Conservation (phyloP, 2,329 filamentous ascomycete species). For the Scytalidium lignicola region DNA sequence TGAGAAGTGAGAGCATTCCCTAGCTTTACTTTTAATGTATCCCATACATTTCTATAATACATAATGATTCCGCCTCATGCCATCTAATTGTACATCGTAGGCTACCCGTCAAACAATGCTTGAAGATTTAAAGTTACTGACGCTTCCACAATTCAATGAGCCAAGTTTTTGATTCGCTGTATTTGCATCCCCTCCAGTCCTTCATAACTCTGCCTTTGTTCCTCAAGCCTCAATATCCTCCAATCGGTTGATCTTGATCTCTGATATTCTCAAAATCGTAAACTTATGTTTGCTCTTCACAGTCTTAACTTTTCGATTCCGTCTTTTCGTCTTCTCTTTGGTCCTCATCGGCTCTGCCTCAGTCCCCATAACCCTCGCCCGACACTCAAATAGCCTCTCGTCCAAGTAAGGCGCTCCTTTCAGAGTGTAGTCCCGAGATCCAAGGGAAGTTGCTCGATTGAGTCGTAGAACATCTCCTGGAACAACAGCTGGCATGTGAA, state of each 20-base stretch:
- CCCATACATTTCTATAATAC: not conserved
- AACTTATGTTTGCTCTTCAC: slow-evolving; percentile 88
- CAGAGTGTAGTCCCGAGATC: slow-evolving; percentile 85
- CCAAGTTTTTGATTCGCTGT: too few relatives aligned
- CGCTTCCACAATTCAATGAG: too few relatives aligned
- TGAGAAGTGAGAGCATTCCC: too few relatives aligned
- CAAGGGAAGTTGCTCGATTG: slow-evolving; percentile 76
- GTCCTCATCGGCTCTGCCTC: slow-evolving; percentile 75
- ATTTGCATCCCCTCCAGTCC: too few relatives aligned
- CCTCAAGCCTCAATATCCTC: slow-evolving; percentile 33
- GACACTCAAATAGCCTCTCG: slow-evolving; percentile 76
- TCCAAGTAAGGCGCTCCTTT: slow-evolving; percentile 80
- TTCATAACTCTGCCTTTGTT: not conserved
- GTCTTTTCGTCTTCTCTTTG: slow-evolving; percentile 78
- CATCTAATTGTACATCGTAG: not conserved
- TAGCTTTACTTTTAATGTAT: not conserved
- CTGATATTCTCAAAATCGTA: slow-evolving; percentile 79
- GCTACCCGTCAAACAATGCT: too few relatives aligned
- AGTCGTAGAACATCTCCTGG: slow-evolving; percentile 84
- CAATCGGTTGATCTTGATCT: slow-evolving; percentile 51
- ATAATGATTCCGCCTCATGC: not conserved
- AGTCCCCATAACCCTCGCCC: slow-evolving; percentile 76
- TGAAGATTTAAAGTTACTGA: too few relatives aligned
- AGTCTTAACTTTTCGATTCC: slow-evolving; percentile 65
- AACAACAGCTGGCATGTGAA: slow-evolving; percentile 68